phyloP scores from a whole-genome alignment of 176 grass and related monocot genomes.

The sorghum (Sorghum bicolor) region Sorghum_bicolor_NCBIv3 NC_012872.2:69481001-69481500 shows the following conservation, averaged over 20 bases:
- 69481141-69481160: not conserved
- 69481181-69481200: not conserved
- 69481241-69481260: slow-evolving; percentile 69
- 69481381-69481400: slow-evolving; percentile 79
- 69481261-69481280: slow-evolving; percentile 77
- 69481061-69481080: slow-evolving; percentile 29
- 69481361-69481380: slow-evolving; percentile 96
- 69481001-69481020: slow-evolving; percentile 9
- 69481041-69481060: not conserved
- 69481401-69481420: slow-evolving; percentile 48
- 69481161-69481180: slow-evolving; percentile 1
- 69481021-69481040: not conserved
- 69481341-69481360: slow-evolving; percentile 72
- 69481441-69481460: not conserved
- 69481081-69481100: not conserved
- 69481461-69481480: not conserved
- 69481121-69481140: not conserved
- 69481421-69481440: slow-evolving; percentile 16
- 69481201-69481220: not conserved
- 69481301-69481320: slow-evolving; percentile 92
- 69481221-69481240: slow-evolving; percentile 2
- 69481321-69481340: slow-evolving; percentile 83
- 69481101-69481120: not conserved
- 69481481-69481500: not conserved
- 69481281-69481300: slow-evolving; percentile 70